Base-by-base conservation (phyloP, 768 basidiomycete genomes). In the Termitomyces sp. region DNA sequence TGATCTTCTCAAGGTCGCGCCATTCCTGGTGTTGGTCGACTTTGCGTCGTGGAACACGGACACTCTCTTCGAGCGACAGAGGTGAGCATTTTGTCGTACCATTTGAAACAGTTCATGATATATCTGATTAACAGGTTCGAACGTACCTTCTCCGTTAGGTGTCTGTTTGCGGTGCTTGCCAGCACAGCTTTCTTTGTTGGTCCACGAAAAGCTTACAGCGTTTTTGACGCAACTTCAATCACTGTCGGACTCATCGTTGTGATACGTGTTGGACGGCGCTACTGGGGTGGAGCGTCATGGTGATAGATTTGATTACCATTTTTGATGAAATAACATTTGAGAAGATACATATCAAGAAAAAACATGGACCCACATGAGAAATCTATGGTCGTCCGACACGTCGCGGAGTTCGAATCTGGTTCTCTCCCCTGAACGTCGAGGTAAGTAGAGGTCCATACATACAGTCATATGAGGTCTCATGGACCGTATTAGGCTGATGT, bases 21-120 rank as follows among this genome's bases (percentile, higher is more conserved):
- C 88, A 6, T 86, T 84, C 68, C 71, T 91, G 13, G 65, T 86
- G 35, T 70, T 89, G 10, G 83, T 86, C 0, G 86, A 91, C 58
- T 82, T 79, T 61, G 77, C 82, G 16, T 83, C 80, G 12, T 81
- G 82, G 73, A 78, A 75, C 14, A 75, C 75, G 12, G 74, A 69
- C 13, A 69, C 70, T 35, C 63, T 82, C 2, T 78, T 82, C 60
- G 69, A 74, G 65, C 73, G 73, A 69, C 73, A 78, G 69, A 79
- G 70, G 78, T 79, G 47, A 47, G 74, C 68, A 14, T 53, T 20
- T 32, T 52, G 52, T 56, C 38, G 55, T 54, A 41, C 41, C 13
- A 13, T 14, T 44, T 23, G 50, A 35, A 47, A 20, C 52, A n/a
- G 26, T n/a, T 10, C 61, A 36, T 50, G 2, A 7, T 55, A 51